Evolutionary conservation across 2,329 filamentous ascomycete genomes (phyloP).

Genomic region (Coniochaeta sp.): DNA sequence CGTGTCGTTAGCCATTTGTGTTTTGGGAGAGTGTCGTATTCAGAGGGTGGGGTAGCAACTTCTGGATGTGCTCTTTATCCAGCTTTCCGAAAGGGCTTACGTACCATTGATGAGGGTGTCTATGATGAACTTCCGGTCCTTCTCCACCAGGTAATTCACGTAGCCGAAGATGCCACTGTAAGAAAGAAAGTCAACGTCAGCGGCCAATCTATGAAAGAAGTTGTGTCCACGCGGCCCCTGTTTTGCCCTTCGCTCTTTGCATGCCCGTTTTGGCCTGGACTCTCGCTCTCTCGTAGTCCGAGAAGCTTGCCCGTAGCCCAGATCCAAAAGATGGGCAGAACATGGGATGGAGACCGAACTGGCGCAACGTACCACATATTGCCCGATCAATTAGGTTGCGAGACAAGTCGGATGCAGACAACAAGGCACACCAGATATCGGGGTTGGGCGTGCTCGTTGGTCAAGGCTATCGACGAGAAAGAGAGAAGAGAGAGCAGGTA

Average conservation of each 20-base stretch:
- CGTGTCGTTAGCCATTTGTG: conserved; percentile 5
- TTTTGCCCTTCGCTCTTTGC: neutral
- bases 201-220: neutral
- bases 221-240: neutral
- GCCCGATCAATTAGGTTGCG: conserved; percentile 15
- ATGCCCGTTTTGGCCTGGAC: conserved; percentile 7
- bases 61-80: neutral
- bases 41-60: neutral
- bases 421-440: neutral
- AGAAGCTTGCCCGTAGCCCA: neutral
- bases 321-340: conserved; percentile 1
- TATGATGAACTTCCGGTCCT: conserved; percentile 93
- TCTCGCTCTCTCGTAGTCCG: neutral
- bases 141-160: conserved; percentile 99
- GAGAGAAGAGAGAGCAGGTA: conserved; percentile 4
- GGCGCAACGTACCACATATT: conserved; percentile 25
- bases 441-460: neutral
- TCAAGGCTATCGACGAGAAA: neutral
- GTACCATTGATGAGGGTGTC: conserved; percentile 93
- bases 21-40: neutral
- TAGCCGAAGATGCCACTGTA: conserved; percentile 91
- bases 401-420: neutral
- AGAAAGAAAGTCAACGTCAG: conserved; percentile 17
- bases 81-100: conserved; percentile 22
- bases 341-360: neutral